Evolutionary conservation across 2,329 filamentous ascomycete genomes (phyloP), one percentile per base, ranked within the genome.

Genomic region (Phialophora macrospora): DNA sequence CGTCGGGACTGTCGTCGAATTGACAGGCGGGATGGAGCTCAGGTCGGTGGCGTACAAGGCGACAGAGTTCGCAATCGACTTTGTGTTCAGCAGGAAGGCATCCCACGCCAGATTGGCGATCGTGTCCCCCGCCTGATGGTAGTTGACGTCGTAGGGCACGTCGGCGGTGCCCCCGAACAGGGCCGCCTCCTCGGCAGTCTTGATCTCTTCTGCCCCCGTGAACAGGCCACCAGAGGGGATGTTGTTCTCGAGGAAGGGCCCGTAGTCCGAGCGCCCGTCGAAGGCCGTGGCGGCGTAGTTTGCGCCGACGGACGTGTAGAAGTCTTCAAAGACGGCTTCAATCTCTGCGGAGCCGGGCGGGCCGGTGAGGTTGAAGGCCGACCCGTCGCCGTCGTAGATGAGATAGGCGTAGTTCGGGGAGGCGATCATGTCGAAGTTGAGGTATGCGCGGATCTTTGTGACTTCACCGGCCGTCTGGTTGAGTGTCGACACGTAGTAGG

Each of bases 251-350:
- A 93, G 89, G 80, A 94, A 93, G 1, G 87, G 88, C 58, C 88
- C 89, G 72, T 94, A 94, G 77, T 95, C 91, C 68, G 88, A 91
- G 65, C 91, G 87, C 6, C 91, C 91, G 72, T 92, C 89, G 70
- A 95, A 94, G 1, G 87, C 85, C 30, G 90, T 90, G 64, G 90
- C 86, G 0, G 87, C 90, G 74, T 88, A 88, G 76, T 88, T 87
- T 63, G 88, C 81, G 1, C 83, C 87, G 24, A 88, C 81, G 1
- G 80, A 77, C 66, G 82, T 77, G 78, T 89, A 93, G 83, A 85
- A 92, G 56, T 87, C 80, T 22, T 88, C 80, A 75, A 91, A 92
- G 41, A 92, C 79, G 66, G 88, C 79, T 65, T 88, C 85, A 63
- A 92, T 82, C 74, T 92, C 83, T 68, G 88, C 85, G 0, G 89